Evolutionary conservation across 2,329 filamentous ascomycete genomes (phyloP), one percentile per base, ranked within the genome.

Genomic region (Venturia pyrina): DNA sequence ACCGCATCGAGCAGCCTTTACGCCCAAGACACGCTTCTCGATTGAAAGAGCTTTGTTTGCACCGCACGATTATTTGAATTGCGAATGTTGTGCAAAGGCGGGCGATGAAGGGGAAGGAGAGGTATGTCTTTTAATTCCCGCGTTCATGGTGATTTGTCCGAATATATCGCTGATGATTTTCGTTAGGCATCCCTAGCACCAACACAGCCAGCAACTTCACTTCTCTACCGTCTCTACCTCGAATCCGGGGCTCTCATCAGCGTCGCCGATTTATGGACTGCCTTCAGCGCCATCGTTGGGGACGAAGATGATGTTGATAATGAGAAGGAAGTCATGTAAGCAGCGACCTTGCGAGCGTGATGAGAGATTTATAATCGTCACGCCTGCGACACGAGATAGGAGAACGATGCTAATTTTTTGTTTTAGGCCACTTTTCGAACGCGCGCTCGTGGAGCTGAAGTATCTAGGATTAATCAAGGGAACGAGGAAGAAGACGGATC

Each of bases 401-500:
- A 28, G 28, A 28, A 28, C 2, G 11, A 40, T 40, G 11, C 37
- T 40, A 6, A 40, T 40, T 5, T 7, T 7, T 1, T 40, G 37
- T n/a, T 37, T 34, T 37, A 81, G 78, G 77, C 86, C 91, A 53
- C 78, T 90, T 67, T 99, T 98, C 77, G 97, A 97, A 76, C 84
- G 87, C 68, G 90, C 85, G 5, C 76, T 98, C 68, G 91, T 93
- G 0, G 95, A 99, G 76, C 77, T 99, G 74, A 89, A 88, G 75
- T 85, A 88, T 65, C 81, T 99, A 72, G 95, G 95, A 8, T 89
- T 97, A 77, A 83, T 98, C 68, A 97, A 95, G 79, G 83, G 84
- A 68, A 98, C 89, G 73, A 90, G 89, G 77, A 96, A 93, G 81
- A 96, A 96, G 81, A 86, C 87, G 32, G 95, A 98, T 74, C 93